Evolutionary conservation across 768 basidiomycete species (phyloP).

Genomic region (Exsudoporus frostii): DNA sequence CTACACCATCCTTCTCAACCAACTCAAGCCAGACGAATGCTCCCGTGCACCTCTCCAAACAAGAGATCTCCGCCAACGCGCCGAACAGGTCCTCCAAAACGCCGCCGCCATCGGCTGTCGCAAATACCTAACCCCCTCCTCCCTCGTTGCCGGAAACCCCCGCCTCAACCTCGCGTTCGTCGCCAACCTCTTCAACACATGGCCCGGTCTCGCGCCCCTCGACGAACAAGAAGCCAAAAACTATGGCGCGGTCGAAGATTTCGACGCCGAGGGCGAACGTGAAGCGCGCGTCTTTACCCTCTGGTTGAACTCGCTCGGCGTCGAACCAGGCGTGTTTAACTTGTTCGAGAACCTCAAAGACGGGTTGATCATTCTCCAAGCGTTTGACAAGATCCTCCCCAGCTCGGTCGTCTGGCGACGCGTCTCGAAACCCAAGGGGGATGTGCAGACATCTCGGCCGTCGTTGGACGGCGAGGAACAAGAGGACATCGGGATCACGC

Average conservation of each 20-base stretch:
- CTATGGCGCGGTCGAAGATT: conserved; percentile 89
- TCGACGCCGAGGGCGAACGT: conserved; percentile 97
- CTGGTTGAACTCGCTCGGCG: conserved; percentile 96
- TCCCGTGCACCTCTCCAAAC: conserved; percentile 90
- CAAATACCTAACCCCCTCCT: conserved; percentile 90
- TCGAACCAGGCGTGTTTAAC: conserved; percentile 95
- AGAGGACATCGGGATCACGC: conserved; percentile 78
- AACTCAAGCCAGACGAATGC: conserved; percentile 92
- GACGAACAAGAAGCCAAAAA: conserved; percentile 93
- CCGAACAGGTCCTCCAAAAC: conserved; percentile 92
- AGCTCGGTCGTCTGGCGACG: conserved; percentile 93
- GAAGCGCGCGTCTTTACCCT: conserved; percentile 97
- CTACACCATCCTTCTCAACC: conserved; percentile 93
- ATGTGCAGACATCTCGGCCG: conserved; percentile 39
- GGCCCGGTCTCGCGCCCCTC: conserved; percentile 90
- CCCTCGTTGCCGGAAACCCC: conserved; percentile 91
- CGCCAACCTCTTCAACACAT: conserved; percentile 97
- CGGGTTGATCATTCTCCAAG: conserved; percentile 87
- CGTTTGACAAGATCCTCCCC: conserved; percentile 93
- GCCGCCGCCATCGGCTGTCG: conserved; percentile 92
- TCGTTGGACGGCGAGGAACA: conserved; percentile 53
- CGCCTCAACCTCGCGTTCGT: conserved; percentile 98
- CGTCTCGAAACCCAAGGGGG: conserved; percentile 85
- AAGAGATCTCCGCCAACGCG: conserved; percentile 73
- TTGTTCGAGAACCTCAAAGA: conserved; percentile 95